Base-by-base conservation (phyloP, 441 rosid species). In the Raphanus hybrid region DNA sequence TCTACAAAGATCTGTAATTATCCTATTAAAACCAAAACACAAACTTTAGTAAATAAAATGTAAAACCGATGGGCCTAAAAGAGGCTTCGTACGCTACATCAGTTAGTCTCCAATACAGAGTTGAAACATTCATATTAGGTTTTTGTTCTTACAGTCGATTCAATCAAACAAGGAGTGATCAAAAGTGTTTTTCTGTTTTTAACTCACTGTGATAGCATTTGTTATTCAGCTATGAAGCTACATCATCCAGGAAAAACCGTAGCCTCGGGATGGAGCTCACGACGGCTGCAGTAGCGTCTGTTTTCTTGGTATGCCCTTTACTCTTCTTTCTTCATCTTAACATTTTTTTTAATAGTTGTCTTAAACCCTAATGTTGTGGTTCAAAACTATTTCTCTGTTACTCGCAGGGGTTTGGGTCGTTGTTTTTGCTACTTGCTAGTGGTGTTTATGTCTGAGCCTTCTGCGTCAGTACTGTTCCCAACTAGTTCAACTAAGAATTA, bases 341-440 rank as follows among this genome's bases (percentile, higher is more conserved):
- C 39, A 34, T 12, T 16, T 10, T 16, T 10, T 9, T 18, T 1
- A 2, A 11, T 43, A 43, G 3, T 29, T 29, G 34, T 5, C 34
- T 29, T 29, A 27, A 16, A 12, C 50, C 71, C 6, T 26, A 37
- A 54, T 65, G 83, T 81, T 52, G 73, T 9, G 15, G 3, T 14
- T 65, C 43, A 58, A 68, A 41, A 61, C 0, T 18, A 11, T 37
- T n/a, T 59, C n/a, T 81, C 1, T 59, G 32, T 37, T 11, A 18
- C 2, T 81, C 73, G 82, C 93, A 95, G 99, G 98, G 99, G 39
- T 95, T 95, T 57, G 99, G 99, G 10, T 88, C 97, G 11, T 86
- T 95, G 84, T 95, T 95, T 85, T 71, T 95, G 86, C 90, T 95
- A 43, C 94, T 95, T 69, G 91, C 94, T 37, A 85, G 89, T 12